Evolutionary conservation across 345 rosid genomes (phyloP).

Genomic region (Syzygium jambos): DNA sequence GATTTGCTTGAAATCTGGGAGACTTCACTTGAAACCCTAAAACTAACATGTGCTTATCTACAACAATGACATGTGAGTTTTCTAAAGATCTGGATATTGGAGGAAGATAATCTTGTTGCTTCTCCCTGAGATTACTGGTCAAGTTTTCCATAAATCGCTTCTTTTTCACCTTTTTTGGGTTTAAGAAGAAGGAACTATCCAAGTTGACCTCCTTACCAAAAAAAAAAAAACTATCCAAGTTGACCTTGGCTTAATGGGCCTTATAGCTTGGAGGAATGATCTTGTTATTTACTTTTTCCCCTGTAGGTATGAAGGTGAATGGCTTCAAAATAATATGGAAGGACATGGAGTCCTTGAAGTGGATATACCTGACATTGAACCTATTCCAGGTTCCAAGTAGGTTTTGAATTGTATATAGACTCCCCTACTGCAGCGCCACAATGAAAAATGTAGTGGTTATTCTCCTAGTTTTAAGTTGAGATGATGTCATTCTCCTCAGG

Average conservation of each 20-base stretch:
- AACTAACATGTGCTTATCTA: not conserved
- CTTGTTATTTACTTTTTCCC: not conserved
- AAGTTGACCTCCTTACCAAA: not conserved
- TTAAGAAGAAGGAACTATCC: not conserved
- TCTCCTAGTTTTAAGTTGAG: not conserved
- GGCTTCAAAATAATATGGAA: conserved; percentile 80
- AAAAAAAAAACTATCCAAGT: not conserved
- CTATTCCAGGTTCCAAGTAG: conserved; percentile 88
- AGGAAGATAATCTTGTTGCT: not conserved
- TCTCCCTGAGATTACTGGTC: not conserved
- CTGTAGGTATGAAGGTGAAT: conserved; percentile 91
- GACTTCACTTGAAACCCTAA: not conserved
- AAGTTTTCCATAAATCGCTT: not conserved
- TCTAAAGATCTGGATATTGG: not conserved
- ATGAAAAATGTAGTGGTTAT: not conserved
- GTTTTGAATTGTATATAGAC: conserved; percentile 7
- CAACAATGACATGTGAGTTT: not conserved
- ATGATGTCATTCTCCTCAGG: conserved; percentile 24
- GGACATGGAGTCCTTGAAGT: conserved; percentile 92
- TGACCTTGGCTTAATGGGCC: not conserved
- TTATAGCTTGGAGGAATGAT: not conserved
- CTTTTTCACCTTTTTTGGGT: not conserved
- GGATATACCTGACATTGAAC: conserved; percentile 87
- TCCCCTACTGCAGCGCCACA: not conserved
- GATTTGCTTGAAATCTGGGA: not conserved